These are phyloP conservation scores for Berberis thunbergii DNA, from an alignment of 164 flowering plant species.

Conservation along the genomic window DNA sequence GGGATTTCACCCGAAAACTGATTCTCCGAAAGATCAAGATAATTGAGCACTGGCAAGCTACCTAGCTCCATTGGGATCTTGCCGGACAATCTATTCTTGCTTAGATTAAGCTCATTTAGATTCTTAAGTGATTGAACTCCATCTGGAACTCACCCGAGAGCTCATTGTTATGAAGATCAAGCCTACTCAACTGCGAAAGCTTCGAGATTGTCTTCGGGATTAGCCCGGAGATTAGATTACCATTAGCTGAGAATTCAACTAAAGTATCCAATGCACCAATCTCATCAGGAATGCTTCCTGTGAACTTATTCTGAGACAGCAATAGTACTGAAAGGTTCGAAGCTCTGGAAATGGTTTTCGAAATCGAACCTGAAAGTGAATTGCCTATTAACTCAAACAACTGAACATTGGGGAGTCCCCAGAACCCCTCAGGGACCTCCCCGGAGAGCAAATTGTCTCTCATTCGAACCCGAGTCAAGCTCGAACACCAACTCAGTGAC, in stretches of 20 bases:
- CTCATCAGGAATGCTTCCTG: conserved; percentile 50
- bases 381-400: conserved; percentile 55
- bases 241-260: conserved; percentile 24
- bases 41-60: conserved; percentile 39
- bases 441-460: conserved; percentile 52
- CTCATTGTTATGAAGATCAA: conserved; percentile 38
- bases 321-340: conserved; percentile 36
- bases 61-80: conserved; percentile 40
- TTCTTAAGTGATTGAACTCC: conserved; percentile 28
- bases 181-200: conserved; percentile 21
- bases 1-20: conserved; percentile 40
- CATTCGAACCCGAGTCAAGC: conserved; percentile 52
- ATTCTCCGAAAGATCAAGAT: conserved; percentile 51
- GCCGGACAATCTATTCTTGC: conserved; percentile 36
- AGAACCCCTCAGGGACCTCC: conserved; percentile 47
- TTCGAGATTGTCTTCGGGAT: conserved; percentile 31
- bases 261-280: conserved; percentile 28
- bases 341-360: conserved; percentile 38
- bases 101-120: conserved; percentile 39
- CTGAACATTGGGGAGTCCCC: conserved; percentile 57
- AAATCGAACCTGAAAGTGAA: conserved; percentile 43
- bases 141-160: conserved; percentile 31
- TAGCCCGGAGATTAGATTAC: conserved; percentile 28
- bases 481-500: conserved; percentile 46
- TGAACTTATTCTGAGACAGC: conserved; percentile 36